A percentile compares a stretch with the other conserved stretches of the same genome.
These are phyloP conservation scores for Arabidopsis thaliana DNA, from an alignment of 345 rosid genomes.

Conservation along the genomic window DNA sequence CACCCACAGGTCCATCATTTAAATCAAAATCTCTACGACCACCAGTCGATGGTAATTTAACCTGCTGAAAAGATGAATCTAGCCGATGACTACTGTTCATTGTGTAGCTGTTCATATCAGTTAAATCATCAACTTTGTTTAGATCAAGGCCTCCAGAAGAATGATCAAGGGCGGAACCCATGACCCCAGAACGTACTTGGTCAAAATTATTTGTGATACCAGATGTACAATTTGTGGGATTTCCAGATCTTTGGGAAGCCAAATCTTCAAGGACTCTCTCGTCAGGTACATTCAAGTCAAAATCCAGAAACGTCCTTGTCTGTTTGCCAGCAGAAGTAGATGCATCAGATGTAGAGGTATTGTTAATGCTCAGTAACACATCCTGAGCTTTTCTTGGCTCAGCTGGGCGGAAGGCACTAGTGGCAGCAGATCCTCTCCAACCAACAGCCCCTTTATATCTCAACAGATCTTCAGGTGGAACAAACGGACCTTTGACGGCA, in stretches of 20 bases:
- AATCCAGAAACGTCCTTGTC: conserved; percentile 61
- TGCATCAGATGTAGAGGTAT: conserved; percentile 47
- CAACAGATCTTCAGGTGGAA: conserved; percentile 75
- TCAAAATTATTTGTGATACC: too few relatives aligned
- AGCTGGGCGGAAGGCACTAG: conserved; percentile 97
- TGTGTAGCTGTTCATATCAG: conserved; percentile 52
- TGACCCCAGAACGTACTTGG: too few relatives aligned
- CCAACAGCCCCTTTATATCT: conserved; percentile 75
- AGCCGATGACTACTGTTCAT: conserved; percentile 48
- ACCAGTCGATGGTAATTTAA: conserved; percentile 39
- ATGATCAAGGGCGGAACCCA: too few relatives aligned
- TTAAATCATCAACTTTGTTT: conserved; percentile 71
- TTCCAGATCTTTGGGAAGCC: conserved; percentile 52
- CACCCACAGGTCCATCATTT: conserved; percentile 81
- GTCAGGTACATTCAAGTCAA: conserved; percentile 89
- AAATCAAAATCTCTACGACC: conserved; percentile 74
- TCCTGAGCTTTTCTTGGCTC: conserved; percentile 80
- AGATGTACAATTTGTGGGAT: conserved; percentile 31
- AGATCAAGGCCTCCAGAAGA: conserved; percentile 76
- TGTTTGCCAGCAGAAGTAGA: conserved; percentile 49
- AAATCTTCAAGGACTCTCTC: conserved; percentile 81
- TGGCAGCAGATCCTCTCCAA: conserved; percentile 99
- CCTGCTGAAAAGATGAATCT: conserved; percentile 49
- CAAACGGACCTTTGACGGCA: conserved; percentile 89
- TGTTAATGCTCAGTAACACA: conserved; percentile 44